Evolutionary conservation across 169 alveolate genomes (phyloP).

Genomic region (Eimeria necatrix): DNA sequence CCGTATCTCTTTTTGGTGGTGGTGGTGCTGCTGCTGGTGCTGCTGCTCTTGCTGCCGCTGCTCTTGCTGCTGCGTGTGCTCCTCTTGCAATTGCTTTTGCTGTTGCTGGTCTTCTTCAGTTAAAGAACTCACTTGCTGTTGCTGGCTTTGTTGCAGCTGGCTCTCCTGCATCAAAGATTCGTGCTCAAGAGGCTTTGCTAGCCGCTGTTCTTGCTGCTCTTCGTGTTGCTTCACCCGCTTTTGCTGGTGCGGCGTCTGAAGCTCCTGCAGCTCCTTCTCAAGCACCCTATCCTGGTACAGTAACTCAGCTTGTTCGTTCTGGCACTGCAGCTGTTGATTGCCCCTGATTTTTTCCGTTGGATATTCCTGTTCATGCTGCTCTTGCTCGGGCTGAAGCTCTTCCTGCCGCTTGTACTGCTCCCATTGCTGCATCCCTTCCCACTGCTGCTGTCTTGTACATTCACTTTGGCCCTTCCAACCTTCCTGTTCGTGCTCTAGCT

Average conservation of each 20-base stretch:
- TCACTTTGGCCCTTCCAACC: neutral
- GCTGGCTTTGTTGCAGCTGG: too few species aligned
- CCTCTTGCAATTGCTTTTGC: neutral
- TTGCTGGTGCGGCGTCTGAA: neutral
- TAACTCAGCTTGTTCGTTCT: neutral
- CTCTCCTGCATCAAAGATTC: too few species aligned
- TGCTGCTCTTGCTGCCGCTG: neutral
- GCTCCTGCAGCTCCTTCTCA: slow-evolving; percentile 16
- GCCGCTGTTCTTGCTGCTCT: neutral
- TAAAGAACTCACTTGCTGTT: too few species aligned
- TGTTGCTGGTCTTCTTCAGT: neutral
- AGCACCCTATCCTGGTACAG: neutral
- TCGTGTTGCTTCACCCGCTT: neutral
- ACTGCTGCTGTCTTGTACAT: neutral
- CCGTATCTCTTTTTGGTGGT: too few species aligned
- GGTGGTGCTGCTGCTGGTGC: too few species aligned
- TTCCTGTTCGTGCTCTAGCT: neutral
- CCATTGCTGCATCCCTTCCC: neutral
- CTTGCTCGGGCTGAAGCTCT: neutral
- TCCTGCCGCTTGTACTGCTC: neutral
- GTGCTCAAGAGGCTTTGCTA: too few species aligned
- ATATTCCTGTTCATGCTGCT: neutral
- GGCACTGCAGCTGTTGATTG: neutral
- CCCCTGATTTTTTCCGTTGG: neutral
- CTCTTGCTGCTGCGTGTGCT: neutral